phyloP scores from a whole-genome alignment of 345 rosid genomes.

The Gossypium arboreum region DNA sequence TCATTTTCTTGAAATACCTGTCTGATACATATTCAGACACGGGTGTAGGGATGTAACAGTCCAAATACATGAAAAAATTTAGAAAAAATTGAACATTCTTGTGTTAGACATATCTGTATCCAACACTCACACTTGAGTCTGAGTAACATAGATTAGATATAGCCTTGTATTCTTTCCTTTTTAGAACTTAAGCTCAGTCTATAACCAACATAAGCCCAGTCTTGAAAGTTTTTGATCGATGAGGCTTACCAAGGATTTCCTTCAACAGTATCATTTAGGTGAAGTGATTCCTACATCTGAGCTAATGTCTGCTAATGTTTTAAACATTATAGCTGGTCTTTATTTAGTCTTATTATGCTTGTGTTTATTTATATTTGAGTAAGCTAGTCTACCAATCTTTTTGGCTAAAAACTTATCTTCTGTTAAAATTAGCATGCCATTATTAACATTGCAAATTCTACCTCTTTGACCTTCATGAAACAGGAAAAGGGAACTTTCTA shows the following conservation, averaged over 20 bases:
- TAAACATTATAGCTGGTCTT: neutral
- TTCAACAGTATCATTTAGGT: neutral
- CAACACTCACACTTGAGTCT: no score
- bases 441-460: neutral
- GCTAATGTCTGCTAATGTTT: neutral
- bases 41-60: no score
- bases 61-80: no score
- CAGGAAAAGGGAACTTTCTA: slow-evolving; percentile 71
- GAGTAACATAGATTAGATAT: no score
- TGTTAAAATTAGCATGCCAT: neutral
- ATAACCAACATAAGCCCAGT: neutral
- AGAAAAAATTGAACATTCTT: no score
- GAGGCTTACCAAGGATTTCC: neutral
- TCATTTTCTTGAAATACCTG: neutral
- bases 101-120: no score
- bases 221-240: neutral
- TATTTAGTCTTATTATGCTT: neutral
- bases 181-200: neutral
- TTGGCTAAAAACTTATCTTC: no score
- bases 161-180: neutral
- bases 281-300: neutral
- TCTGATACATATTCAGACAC: neutral
- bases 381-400: neutral
- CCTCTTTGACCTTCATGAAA: slow-evolving; percentile 6
- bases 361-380: neutral